Percentiles rank a stretch among this genome's conserved stretches.
phyloP scores from a whole-genome alignment of 805 yeast species.

The Monosporozyma unispora region DNA sequence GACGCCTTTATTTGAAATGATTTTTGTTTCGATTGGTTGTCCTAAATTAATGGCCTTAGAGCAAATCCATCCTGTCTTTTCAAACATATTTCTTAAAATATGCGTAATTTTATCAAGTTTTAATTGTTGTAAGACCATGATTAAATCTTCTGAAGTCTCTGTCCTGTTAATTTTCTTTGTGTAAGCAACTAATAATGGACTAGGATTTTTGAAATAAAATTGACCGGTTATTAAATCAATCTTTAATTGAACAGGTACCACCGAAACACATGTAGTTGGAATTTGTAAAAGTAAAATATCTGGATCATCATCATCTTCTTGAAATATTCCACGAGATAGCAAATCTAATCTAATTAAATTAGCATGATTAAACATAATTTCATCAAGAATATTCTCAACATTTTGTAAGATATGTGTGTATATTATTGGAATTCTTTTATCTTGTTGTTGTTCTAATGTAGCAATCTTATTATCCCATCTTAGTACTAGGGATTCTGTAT shows the following conservation, averaged over 20 bases:
- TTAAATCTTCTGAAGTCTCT: constrained; percentile 19
- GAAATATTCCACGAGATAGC: constrained; percentile 22
- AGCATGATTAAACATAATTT: constrained; percentile 30
- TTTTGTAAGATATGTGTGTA: constrained; percentile 21
- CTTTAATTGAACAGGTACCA: constrained; percentile 26
- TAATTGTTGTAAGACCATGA: constrained; percentile 21
- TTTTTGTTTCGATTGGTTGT: constrained; percentile 9
- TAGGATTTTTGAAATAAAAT: constrained; percentile 27
- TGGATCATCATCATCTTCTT: constrained; percentile 26
- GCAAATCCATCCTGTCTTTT: constrained; percentile 30
- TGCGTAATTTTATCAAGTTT: constrained; percentile 27
- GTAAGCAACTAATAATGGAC: constrained; percentile 22
- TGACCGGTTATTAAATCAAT: constrained; percentile 28
- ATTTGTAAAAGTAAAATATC: constrained; percentile 26
- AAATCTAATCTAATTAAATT: constrained; percentile 26
- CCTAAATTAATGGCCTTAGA: constrained; percentile 20
- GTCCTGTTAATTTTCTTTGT: constrained; percentile 24
- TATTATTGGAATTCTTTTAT: constrained; percentile 13
- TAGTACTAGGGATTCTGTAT: constrained; percentile 18
- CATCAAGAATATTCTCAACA: constrained; percentile 27
- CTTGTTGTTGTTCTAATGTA: constrained; percentile 1
- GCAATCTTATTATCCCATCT: constrained; percentile 26
- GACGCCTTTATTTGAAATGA: not conserved
- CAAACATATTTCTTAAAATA: constrained; percentile 28
- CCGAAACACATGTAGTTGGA: constrained; percentile 28